Base-by-base conservation (phyloP, 1,139 yeast genomes). In the Debaryomyces sp. region DNA sequence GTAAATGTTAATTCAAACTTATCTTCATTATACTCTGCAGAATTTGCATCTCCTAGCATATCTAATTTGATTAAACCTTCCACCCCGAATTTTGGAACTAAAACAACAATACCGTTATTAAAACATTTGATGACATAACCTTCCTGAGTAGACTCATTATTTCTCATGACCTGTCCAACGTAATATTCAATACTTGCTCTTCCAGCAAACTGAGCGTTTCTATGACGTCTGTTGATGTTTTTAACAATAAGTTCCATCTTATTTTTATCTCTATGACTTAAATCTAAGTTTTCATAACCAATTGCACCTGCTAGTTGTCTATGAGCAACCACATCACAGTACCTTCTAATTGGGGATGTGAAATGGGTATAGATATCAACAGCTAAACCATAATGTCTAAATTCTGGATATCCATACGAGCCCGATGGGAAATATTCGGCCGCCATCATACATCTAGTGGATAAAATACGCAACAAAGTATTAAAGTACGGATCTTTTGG, bases 171-270 rank as follows among this genome's bases (percentile, higher is more conserved):
- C 71, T 95, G 99, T 12, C 99, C 99, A 41, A 95, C 99, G 62
- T 90, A 94, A 68, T 94, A 95, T 66, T 95, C 99, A 55, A 95
- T 90, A 66, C 96, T 89, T 30, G 99, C 97, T 63, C 99, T 82
- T 33, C 99, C 99, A 2, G 99, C 99, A 77, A 94, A 89, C 70
- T 95, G 99, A 0, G 99, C 99, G 67, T 94, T 95, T 68, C 99
- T 84, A 67, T 95, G 99, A 60, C 97, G 87, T 61, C 80, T 86
- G 72, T 95, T 95, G 63, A 95, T 92, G 63, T 94, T 95, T 59
- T 84, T 83, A 57, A 95, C 94, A 52, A 95, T 85, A 55, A 84
- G 69, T 57, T 94, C 97, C 95, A 95, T 89, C 71, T 89, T 91
- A 58, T 76, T 77, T 68, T 91, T 92, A 63, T 94, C 97, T 62